Evolutionary conservation across 768 basidiomycete species (phyloP).

Genomic region (Termitomyces sp.): DNA sequence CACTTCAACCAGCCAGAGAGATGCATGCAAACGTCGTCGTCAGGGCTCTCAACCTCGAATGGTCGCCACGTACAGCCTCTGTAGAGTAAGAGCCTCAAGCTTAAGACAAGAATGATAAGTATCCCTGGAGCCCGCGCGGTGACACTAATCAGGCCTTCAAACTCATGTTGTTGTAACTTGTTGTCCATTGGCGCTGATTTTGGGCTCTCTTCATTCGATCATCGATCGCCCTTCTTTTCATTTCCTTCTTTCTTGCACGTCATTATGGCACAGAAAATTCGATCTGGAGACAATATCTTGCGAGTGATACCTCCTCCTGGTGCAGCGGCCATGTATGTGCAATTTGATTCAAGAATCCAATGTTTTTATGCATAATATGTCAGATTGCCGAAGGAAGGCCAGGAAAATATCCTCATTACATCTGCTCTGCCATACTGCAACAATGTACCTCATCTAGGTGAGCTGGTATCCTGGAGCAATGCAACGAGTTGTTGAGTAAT

Average conservation of each 20-base stretch:
- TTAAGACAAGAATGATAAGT: neutral
- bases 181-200: slow-evolving; percentile 10
- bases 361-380: slow-evolving; percentile 7
- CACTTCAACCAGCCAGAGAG: slow-evolving; percentile 11
- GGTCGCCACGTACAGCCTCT: neutral
- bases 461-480: slow-evolving; percentile 18
- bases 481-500: slow-evolving; percentile 8
- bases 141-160: neutral
- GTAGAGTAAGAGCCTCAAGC: neutral
- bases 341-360: slow-evolving; percentile 7
- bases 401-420: slow-evolving; percentile 86
- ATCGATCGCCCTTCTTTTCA: slow-evolving; percentile 8
- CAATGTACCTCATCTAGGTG: slow-evolving; percentile 94
- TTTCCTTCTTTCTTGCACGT: neutral
- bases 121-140: neutral
- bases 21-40: slow-evolving; percentile 4
- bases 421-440: slow-evolving; percentile 96
- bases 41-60: neutral
- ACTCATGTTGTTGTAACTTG: slow-evolving; percentile 18
- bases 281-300: slow-evolving; percentile 42
- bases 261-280: slow-evolving; percentile 45
- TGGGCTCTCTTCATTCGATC: slow-evolving; percentile 2
- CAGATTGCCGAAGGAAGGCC: slow-evolving; percentile 74
- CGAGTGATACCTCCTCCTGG: slow-evolving; percentile 50
- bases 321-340: slow-evolving; percentile 39